Evolutionary conservation across 1,284 basidiomycete genomes (phyloP), one percentile per base, ranked within the genome.

Genomic region (Austroboletus novae-zelandiae): DNA sequence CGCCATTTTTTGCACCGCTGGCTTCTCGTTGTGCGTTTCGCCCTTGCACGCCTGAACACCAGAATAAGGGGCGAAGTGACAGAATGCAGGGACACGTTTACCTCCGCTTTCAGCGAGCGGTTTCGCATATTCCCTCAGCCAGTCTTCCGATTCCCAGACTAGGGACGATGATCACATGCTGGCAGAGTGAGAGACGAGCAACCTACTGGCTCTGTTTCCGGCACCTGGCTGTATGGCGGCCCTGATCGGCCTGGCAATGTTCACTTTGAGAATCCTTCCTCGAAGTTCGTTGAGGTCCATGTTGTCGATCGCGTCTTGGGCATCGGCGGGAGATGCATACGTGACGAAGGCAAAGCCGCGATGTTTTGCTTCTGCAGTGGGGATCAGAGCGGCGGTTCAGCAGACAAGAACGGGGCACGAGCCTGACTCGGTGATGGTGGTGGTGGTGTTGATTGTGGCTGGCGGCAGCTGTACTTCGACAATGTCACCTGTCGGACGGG

Each of bases 131-230:
- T 83, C 74, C 64, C 80, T 74, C 29, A 91, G 72, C 89, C 89
- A 91, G 56, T 91, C 89, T 65, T 91, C 89, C 2, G 86, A 87
- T 65, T 91, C 89, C 89, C 89, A 91, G 55, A 91, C 89, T 91
- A 55, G 45, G 31, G 42, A 46, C 41, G 48, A 48, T 62, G 50
- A 46, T 34, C 23, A 43, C 51, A 41, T 30, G 17, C 29, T 5
- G 35, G 42, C 29, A 40, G 42, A 34, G 14, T 34, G 43, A 34
- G 39, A 51, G n/a, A 40, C 30, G 37, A 45, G 46, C 4, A 42
- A 76, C 84, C 50, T 65, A 89, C 89, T 78, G 45, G 89, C 84
- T 72, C 85, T 78, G 70, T 89, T 91, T 40, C 82, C 83, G 45
- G 63, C 53, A 50, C 75, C 74, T 27, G 79, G 77, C 57, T 87